A percentile compares a stretch with the other conserved stretches of the same genome.
Conservation (phyloP, 1,139 yeast genomes). For the Yamadazyma trypodendri region DNA sequence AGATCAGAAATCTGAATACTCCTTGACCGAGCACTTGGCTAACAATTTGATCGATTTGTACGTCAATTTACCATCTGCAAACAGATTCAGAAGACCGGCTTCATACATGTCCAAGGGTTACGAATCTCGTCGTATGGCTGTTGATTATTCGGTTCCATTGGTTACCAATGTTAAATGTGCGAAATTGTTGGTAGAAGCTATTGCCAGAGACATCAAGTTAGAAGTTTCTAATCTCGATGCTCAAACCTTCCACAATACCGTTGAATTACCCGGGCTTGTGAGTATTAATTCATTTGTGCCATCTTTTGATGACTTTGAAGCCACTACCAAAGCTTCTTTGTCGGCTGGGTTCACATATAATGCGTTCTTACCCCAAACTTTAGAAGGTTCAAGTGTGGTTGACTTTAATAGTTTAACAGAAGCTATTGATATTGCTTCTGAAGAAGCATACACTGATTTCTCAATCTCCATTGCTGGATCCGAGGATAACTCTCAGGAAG, state of each 20-base stretch:
- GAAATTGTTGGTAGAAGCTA: conserved; percentile 89
- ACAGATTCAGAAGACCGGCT: conserved; percentile 98
- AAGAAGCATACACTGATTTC: conserved; percentile 76
- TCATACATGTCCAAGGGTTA: conserved; percentile 97
- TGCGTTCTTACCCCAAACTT: conserved; percentile 73
- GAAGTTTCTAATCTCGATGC: conserved; percentile 80
- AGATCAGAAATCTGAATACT: conserved; percentile 87
- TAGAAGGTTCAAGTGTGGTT: conserved; percentile 60
- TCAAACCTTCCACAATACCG: conserved; percentile 85
- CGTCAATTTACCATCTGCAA: conserved; percentile 94
- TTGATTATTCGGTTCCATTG: conserved; percentile 95
- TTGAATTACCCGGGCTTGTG: conserved; percentile 82
- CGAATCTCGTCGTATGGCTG: conserved; percentile 99
- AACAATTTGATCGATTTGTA: conserved; percentile 94
- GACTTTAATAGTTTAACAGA: conserved; percentile 64
- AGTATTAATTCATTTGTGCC: conserved; percentile 82
- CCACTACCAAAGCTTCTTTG: conserved; percentile 67
- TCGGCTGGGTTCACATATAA: conserved; percentile 89
- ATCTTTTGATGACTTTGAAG: conserved; percentile 60
- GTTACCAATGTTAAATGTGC: conserved; percentile 98
- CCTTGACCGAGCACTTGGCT: conserved; percentile 94
- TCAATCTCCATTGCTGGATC: conserved; percentile 83
- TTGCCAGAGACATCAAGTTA: conserved; percentile 66
- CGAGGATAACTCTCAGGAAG: conserved; percentile 60
- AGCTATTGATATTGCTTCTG: conserved; percentile 58